Base-by-base conservation (phyloP, 768 basidiomycete genomes). In the Podaxis pistillaris region DNA sequence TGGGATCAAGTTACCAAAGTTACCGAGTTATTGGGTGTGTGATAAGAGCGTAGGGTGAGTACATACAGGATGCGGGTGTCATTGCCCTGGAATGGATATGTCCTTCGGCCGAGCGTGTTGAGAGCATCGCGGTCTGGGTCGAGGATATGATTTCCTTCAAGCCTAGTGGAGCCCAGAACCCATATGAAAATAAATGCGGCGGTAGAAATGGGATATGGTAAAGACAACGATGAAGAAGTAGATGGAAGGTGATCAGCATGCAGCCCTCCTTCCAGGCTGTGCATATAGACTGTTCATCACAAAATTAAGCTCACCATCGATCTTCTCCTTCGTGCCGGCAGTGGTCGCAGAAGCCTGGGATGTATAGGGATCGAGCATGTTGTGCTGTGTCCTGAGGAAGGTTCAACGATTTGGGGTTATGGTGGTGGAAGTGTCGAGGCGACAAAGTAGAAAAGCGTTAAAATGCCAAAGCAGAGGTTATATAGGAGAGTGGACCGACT, bases 61-160 rank as follows among this genome's bases (percentile, higher is more conserved):
- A 72, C 86, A 47, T 66, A 91, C 90, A 83, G 41, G 81, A 77
- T n/a, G 83, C 79, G 19, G 89, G 89, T 15, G 82, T 79, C 94
- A 96, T 95, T 26, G 88, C 88, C 60, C 93, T 83, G 7, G 91
- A 86, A 72, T 95, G 93, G 22, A 96, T 73, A 47, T 83, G 76
- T 0, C 91, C 92, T 59, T 84, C 78, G 13, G 80, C 69, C 17
- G 86, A 81, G 40, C 89, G 87, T 13, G 91, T 92, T 9, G 90
- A 90, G 19, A 95, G 75, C 88, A 94, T 92, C 57, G 88, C 90
- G 0, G 83, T 86, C 68, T 84, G 79, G 8, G 87, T 86, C 0
- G 78, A 75, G 62, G 86, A 82, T 59, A 93, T 71, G 61, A 94
- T 84, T 26, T 78, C 76, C 64, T 88, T 86, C 33, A 93, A 81